Evolutionary conservation across 164 flowering plant genomes (phyloP).

Genomic region (Taxillus chinensis): DNA sequence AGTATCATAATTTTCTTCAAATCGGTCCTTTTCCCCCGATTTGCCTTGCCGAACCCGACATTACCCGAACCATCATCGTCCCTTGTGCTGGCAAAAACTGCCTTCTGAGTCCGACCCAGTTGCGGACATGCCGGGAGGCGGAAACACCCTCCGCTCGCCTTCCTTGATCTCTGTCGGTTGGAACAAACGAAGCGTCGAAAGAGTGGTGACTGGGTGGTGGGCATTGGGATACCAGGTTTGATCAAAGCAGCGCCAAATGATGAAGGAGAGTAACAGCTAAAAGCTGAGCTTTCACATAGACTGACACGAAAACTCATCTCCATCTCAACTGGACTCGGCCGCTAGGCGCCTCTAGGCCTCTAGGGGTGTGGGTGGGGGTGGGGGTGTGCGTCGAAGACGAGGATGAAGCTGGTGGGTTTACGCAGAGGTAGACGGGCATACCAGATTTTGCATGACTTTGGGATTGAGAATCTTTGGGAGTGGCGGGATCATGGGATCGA

Average conservation of each 20-base stretch:
- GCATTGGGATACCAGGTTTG: not conserved
- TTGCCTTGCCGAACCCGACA: slow-evolving; percentile 8
- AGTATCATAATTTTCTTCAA: slow-evolving; percentile 87
- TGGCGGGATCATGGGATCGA: too few species aligned
- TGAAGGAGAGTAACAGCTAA: slow-evolving; percentile 5
- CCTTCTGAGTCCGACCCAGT: not conserved
- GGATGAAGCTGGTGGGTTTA: too few species aligned
- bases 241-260: slow-evolving; percentile 4
- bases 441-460: too few species aligned
- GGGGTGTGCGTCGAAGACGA: too few species aligned
- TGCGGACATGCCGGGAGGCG: slow-evolving; percentile 4
- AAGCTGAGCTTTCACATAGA: slow-evolving; percentile 13
- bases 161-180: slow-evolving; percentile 4
- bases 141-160: not conserved
- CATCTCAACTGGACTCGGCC: not conserved
- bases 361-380: too few species aligned
- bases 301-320: slow-evolving; percentile 17
- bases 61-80: slow-evolving; percentile 10
- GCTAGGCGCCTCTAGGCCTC: not conserved
- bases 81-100: not conserved
- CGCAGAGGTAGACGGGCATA: too few species aligned
- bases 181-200: slow-evolving; percentile 11
- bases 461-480: too few species aligned
- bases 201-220: not conserved
- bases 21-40: slow-evolving; percentile 69